phyloP scores from a whole-genome alignment of 768 basidiomycete genomes.

The Mrakia blollopis region DNA sequence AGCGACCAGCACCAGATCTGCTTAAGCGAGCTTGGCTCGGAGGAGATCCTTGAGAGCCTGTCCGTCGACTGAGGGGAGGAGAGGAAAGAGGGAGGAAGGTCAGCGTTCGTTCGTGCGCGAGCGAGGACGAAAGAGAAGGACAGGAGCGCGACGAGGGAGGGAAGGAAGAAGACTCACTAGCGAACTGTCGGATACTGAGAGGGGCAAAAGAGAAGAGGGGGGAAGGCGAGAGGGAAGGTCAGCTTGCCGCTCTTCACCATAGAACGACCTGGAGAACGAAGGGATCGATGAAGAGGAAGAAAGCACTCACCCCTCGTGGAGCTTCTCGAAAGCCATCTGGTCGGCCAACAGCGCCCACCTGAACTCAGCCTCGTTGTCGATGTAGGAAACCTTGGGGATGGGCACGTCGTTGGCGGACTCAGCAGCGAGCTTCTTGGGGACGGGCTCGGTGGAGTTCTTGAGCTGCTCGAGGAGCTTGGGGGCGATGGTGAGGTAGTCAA shows the following conservation, averaged over 20 bases:
- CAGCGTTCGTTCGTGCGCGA: background rate
- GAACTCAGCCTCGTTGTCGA: slow-evolving; percentile 95
- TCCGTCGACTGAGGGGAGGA: slow-evolving; percentile 50
- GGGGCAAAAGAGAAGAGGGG: slow-evolving; percentile 52
- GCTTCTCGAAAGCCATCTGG: slow-evolving; percentile 96
- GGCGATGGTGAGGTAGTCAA: slow-evolving; percentile 95
- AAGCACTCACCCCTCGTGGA: slow-evolving; percentile 62
- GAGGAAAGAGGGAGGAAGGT: background rate
- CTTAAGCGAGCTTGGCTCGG: slow-evolving; percentile 51
- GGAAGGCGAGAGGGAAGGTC: background rate
- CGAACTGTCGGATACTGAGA: slow-evolving; percentile 80
- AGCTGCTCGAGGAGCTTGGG: slow-evolving; percentile 88
- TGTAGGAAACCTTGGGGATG: slow-evolving; percentile 71
- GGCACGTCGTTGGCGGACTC: slow-evolving; percentile 53
- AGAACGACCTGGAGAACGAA: background rate
- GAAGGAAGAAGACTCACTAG: slow-evolving; percentile 54
- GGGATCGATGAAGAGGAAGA: background rate
- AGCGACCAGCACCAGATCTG: background rate
- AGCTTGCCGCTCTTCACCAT: background rate
- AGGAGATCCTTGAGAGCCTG: slow-evolving; percentile 78
- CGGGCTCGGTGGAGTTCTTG: slow-evolving; percentile 66
- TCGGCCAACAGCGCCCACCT: slow-evolving; percentile 89
- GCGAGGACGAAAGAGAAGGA: background rate
- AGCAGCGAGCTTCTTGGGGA: slow-evolving; percentile 80
- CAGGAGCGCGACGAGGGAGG: too few species aligned